A percentile compares a stretch with the other conserved stretches of the same genome.
phyloP scores from a whole-genome alignment of 2,329 filamentous ascomycete species.

The Colletotrichum lupini region DNA sequence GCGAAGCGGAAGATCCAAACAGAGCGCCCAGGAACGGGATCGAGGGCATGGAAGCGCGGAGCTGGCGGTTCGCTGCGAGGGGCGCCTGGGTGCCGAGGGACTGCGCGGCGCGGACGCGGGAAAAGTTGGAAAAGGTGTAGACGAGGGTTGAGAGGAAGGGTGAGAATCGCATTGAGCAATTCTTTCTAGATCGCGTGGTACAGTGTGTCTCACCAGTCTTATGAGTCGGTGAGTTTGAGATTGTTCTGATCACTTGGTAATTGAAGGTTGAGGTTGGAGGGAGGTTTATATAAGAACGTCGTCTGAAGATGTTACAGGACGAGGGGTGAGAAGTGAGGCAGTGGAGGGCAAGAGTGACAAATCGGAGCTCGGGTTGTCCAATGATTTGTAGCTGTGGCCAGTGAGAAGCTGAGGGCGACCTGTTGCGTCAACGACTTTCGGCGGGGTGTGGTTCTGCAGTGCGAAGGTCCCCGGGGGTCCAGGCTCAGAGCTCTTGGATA shows the following conservation, averaged over 20 bases:
- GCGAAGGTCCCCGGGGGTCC: neutral
- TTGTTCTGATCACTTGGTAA: neutral
- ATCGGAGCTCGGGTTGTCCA: conserved; percentile 15
- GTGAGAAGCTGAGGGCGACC: neutral
- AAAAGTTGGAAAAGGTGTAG: conserved; percentile 59
- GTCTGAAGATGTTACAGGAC: conserved; percentile 11
- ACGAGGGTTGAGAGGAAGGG: conserved; percentile 59
- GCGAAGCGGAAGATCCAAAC: conserved; percentile 72
- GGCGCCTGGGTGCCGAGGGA: conserved; percentile 39
- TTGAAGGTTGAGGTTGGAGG: neutral
- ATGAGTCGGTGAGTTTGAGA: neutral
- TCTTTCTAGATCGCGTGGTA: neutral
- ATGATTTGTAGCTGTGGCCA: conserved; percentile 9
- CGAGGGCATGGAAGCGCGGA: conserved; percentile 74
- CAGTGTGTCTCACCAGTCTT: neutral
- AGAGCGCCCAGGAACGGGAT: conserved; percentile 84
- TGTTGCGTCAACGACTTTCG: conserved; percentile 35
- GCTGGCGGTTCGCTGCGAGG: conserved; percentile 36
- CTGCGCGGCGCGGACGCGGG: conserved; percentile 48
- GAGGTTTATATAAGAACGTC: conserved; percentile 14
- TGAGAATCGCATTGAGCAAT: conserved; percentile 59
- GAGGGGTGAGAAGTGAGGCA: conserved; percentile 1
- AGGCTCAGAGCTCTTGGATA: neutral
- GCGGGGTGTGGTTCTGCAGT: neutral
- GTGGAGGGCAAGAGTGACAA: conserved; percentile 21